Base-by-base conservation (phyloP, 257 asterid genomes). In the Solanum lignicaule region DNA sequence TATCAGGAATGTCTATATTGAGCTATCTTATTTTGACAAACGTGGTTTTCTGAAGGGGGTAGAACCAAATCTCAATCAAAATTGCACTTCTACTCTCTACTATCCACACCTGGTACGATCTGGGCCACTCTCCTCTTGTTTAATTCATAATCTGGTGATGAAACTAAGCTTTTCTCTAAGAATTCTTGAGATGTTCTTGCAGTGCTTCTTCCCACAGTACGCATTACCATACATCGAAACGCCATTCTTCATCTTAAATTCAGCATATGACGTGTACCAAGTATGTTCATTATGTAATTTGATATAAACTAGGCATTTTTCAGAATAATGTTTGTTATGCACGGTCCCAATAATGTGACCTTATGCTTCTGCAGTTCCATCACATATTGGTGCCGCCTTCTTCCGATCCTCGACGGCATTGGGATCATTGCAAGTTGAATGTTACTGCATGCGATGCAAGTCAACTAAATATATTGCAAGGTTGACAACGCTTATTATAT, bases 161-260 rank as follows among this genome's bases (percentile, higher is more conserved):
- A 84, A 85, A 41, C 84, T 72, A 58, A 87, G 75, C 83, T 76
- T n/a, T 75, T 13, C 46, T 78, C 84, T 83, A 23, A 72, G 32
- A 62, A 68, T 41, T 87, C 23, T 89, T 43, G 79, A 35, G 11
- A 35, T 88, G n/a, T 78, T 69, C 7, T 72, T 92, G 92, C 96
- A 97, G 99, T 97, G 99, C 90, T 90, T 97, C 92, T 97, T 97
- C 93, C 99, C 99, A 1, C 99, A 97, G 88, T 95, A 97, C 86
- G 94, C 91, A 36, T 90, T 97, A 71, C 91, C 93, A 55, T 94
- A 90, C 88, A 95, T 96, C 83, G 90, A 11, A 87, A 93, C 99
- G 12, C 99, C 99, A 38, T 92, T 90, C 90, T 97, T 97, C 94
- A 90, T 97, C 92, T 88, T 97, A 90, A 97, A 97, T 93, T 87